Conservation (phyloP, 2,329 filamentous ascomycete species). For the Niveomyces coronatus region DNA sequence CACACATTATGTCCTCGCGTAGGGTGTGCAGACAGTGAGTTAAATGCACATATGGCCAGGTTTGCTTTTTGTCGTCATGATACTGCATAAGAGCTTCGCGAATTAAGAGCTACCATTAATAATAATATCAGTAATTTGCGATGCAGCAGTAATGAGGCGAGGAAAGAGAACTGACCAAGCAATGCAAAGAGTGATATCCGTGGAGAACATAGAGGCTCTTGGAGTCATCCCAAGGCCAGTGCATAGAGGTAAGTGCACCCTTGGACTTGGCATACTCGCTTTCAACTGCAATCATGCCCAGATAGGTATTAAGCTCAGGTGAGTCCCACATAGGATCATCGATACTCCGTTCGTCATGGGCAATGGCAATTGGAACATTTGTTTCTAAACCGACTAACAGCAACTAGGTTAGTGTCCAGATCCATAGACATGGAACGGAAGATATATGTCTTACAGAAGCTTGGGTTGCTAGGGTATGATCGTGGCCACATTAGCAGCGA, state of each 20-base stretch:
- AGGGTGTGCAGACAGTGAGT: slow-evolving; percentile 4
- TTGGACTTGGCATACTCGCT: not conserved
- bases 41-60: not conserved
- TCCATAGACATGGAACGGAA: not conserved
- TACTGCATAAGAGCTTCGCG: not conserved
- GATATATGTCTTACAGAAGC: not conserved
- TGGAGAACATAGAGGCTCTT: slow-evolving; percentile 4
- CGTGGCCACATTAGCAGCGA: not conserved
- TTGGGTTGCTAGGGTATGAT: not conserved
- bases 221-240: slow-evolving; percentile 2
- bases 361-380: not conserved
- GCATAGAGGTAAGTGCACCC: not conserved
- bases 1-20: slow-evolving; percentile 3
- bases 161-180: not conserved
- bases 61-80: not conserved
- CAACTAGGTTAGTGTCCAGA: not conserved
- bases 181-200: slow-evolving; percentile 3
- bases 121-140: not conserved
- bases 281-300: slow-evolving; percentile 4
- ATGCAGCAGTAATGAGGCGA: not conserved
- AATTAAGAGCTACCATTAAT: not conserved
- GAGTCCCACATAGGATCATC: slow-evolving; percentile 8
- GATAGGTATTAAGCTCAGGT: slow-evolving; percentile 2
- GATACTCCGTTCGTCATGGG: slow-evolving; percentile 9
- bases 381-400: not conserved